These are phyloP conservation scores for Dioscorea alata DNA, from an alignment of 106 monocot species.

Conservation along the genomic window DNA sequence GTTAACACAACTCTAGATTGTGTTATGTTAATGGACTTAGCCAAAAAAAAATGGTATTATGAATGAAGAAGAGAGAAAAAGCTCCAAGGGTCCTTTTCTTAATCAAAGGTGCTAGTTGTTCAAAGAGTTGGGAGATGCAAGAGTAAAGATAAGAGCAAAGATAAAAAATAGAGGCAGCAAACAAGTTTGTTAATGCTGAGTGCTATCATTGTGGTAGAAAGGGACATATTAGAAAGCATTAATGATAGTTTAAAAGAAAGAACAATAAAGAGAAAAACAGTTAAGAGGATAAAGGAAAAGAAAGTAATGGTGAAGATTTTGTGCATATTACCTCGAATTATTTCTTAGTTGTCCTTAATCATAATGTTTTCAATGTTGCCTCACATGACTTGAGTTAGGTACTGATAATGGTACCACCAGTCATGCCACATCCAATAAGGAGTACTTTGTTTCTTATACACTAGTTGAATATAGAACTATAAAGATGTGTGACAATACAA, in stretches of 20 bases:
- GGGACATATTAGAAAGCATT: slow-evolving; percentile 4
- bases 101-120: slow-evolving; percentile 4
- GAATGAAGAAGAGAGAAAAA: slow-evolving; percentile 5
- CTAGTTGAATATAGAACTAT: slow-evolving; percentile 9
- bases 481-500: slow-evolving; percentile 12
- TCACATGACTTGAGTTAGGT: slow-evolving; percentile 13
- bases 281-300: too few species aligned
- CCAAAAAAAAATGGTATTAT: not conserved
- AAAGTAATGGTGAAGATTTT: not conserved
- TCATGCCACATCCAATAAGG: slow-evolving; percentile 15
- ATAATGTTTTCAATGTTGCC: not conserved
- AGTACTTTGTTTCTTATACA: slow-evolving; percentile 14
- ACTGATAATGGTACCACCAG: slow-evolving; percentile 5
- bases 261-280: not conserved
- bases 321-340: not conserved
- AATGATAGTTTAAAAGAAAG: not conserved
- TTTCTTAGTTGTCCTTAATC: slow-evolving; percentile 2
- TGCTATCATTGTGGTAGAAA: slow-evolving; percentile 3
- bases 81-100: not conserved
- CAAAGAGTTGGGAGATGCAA: slow-evolving; percentile 5
- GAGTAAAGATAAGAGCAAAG: not conserved
- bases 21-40: not conserved
- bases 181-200: not conserved
- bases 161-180: not conserved
- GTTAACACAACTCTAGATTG: not conserved